Evolutionary conservation across 2,329 filamentous ascomycete genomes (phyloP), one percentile per base, ranked within the genome.

Genomic region (Colletotrichum shisoi): DNA sequence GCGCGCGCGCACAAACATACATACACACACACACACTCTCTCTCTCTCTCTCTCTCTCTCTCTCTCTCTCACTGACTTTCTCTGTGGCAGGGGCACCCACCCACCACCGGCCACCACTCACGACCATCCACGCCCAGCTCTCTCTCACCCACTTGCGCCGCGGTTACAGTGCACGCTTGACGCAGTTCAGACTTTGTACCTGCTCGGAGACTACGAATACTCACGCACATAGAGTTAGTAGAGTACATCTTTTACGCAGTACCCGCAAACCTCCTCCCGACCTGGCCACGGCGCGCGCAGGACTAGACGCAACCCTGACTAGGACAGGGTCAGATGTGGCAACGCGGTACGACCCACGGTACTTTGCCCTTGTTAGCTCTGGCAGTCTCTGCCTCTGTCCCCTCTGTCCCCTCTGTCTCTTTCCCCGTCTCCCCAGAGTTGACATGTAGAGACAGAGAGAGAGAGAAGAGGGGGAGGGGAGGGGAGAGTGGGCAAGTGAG

Each of bases 251-350:
- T 39, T 19, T 17, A 53, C 51, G 34, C 51, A n/a, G 60, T 67
- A 63, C 62, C 49, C 49, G 65, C 62, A 65, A 57, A 56, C 49
- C 44, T 56, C 42, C 53, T 67, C 34, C 40, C 60, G 42, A 64
- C 46, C 60, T 63, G 64, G 64, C 61, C 60, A 67, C 60, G 60
- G 63, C 59, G 52, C 63, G 60, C 45, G 40, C 57, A 52, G 53
- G 46, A 48, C 61, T 53, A 27, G 52, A 52, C 40, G 63, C 63
- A 42, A 57, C 63, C 39, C 46, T 24, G 59, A 57, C 59, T 37
- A 67, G 48, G 64, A 67, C 53, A 58, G 48, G 64, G 64, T 37
- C 57, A 19, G 60, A 42, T 63, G 60, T 24, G 51, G 46, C 54
- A 42, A 63, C 53, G 53, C 60, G 48, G 40, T 31, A 49, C 48